Percentiles rank a stretch among this genome's conserved stretches.
These are phyloP conservation scores for Lepraria neglecta DNA, from an alignment of 495 filamentous ascomycete species.

Conservation along the genomic window DNA sequence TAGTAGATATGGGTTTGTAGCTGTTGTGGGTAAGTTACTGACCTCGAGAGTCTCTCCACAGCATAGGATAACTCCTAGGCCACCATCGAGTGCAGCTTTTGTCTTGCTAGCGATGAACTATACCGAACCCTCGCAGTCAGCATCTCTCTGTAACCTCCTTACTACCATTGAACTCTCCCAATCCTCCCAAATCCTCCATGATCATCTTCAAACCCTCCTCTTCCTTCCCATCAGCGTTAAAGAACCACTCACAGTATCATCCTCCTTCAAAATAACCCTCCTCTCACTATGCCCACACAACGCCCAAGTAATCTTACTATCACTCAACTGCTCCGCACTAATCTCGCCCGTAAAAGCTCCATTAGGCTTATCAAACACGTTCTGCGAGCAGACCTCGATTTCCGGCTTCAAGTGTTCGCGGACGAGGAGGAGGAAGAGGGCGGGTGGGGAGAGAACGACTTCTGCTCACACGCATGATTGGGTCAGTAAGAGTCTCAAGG, in stretches of 20 bases:
- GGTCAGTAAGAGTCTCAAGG: too few relatives aligned
- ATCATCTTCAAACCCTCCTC: background rate
- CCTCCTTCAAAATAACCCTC: conserved; percentile 77
- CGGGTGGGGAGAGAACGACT: conserved; percentile 87
- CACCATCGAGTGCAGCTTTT: conserved; percentile 80
- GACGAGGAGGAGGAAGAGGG: conserved; percentile 83
- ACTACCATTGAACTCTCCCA: background rate
- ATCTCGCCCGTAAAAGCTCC: conserved; percentile 98
- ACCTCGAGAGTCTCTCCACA: conserved; percentile 87
- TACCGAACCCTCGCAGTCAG: background rate
- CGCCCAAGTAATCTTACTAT: conserved; percentile 79
- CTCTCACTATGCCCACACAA: conserved; percentile 92
- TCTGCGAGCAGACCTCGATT: conserved; percentile 84
- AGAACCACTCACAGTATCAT: conserved; percentile 50
- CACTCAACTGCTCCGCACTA: conserved; percentile 80
- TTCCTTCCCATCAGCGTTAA: background rate
- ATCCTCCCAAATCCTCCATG: background rate
- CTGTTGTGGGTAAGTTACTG: conserved; percentile 17
- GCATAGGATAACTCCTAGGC: conserved; percentile 87
- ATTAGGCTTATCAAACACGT: conserved; percentile 93
- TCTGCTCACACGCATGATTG: conserved; percentile 43
- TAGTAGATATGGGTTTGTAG: background rate
- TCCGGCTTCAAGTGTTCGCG: conserved; percentile 61
- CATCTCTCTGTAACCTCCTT: background rate
- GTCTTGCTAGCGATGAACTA: conserved; percentile 85